Conservation (phyloP, 2,329 filamentous ascomycete species). For the Raffaelea arxii region DNA sequence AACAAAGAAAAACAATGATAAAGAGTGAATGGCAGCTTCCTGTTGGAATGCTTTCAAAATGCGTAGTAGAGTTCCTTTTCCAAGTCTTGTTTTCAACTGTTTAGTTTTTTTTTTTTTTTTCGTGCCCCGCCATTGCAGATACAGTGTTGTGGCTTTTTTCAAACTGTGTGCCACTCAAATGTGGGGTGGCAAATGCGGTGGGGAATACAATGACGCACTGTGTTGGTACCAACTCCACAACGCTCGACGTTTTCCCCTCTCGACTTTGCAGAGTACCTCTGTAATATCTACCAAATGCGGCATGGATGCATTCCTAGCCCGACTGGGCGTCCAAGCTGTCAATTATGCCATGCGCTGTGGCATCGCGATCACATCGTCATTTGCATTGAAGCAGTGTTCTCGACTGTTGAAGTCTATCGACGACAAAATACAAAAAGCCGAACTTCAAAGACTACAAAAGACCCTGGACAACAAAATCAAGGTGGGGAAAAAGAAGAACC, state of each 20-base stretch:
- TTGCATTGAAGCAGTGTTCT: slow-evolving; percentile 74
- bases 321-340: slow-evolving; percentile 61
- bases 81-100: too few species aligned
- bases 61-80: too few species aligned
- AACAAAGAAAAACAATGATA: too few species aligned
- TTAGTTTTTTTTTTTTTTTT: neutral
- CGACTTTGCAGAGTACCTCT: neutral
- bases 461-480: slow-evolving; percentile 79
- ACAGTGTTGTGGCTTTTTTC: neutral
- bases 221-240: neutral
- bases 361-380: slow-evolving; percentile 74
- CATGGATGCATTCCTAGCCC: slow-evolving; percentile 62
- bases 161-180: too few species aligned
- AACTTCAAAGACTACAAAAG: slow-evolving; percentile 62
- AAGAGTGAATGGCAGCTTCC: too few species aligned
- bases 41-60: too few species aligned
- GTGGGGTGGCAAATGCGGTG: too few species aligned
- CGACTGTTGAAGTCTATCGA: slow-evolving; percentile 70
- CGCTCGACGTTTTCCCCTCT: neutral
- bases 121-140: slow-evolving; percentile 12
- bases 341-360: slow-evolving; percentile 88
- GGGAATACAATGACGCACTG: too few species aligned
- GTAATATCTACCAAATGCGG: too few species aligned
- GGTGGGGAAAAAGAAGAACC: slow-evolving; percentile 27
- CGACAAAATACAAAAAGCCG: slow-evolving; percentile 54